A percentile compares a stretch with the other conserved stretches of the same genome.
phyloP scores from a whole-genome alignment of 108 stramenopile species.

The Ochromonas danica region DNA sequence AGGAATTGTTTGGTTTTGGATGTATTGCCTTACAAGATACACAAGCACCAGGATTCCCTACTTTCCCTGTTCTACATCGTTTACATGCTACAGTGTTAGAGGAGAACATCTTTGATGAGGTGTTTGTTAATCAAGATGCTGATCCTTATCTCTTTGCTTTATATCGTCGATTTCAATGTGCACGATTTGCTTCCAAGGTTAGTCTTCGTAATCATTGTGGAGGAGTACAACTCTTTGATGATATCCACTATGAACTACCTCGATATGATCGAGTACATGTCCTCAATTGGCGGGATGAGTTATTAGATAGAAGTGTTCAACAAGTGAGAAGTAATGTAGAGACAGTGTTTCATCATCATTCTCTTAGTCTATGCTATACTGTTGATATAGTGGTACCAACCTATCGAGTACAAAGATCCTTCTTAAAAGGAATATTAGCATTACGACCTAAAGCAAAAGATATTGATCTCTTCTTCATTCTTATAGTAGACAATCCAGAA shows the following conservation, averaged over 20 bases:
- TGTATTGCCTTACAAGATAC: slow-evolving; percentile 19
- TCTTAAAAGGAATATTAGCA: background rate
- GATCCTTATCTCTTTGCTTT: slow-evolving; percentile 47
- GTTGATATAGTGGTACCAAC: slow-evolving; percentile 27
- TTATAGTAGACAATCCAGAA: slow-evolving; percentile 29
- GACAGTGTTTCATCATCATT: background rate
- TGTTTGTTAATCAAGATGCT: slow-evolving; percentile 49
- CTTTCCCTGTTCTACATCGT: slow-evolving; percentile 41
- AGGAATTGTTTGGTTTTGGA: slow-evolving; percentile 54
- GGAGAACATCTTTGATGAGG: slow-evolving; percentile 35
- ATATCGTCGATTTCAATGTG: background rate
- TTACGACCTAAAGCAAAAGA: background rate
- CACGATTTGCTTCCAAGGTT: background rate
- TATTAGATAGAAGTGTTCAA: background rate
- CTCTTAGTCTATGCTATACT: background rate
- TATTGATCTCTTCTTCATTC: background rate
- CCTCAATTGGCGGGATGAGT: background rate
- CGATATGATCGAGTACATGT: slow-evolving; percentile 20
- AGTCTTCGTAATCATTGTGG: background rate
- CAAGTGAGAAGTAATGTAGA: background rate
- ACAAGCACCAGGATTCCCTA: slow-evolving; percentile 39
- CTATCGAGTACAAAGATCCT: background rate
- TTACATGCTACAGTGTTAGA: slow-evolving; percentile 35
- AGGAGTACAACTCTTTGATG: background rate
- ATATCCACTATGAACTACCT: background rate